Conservation (phyloP, 257 asterid species). For the Fraxinus americana region DNA sequence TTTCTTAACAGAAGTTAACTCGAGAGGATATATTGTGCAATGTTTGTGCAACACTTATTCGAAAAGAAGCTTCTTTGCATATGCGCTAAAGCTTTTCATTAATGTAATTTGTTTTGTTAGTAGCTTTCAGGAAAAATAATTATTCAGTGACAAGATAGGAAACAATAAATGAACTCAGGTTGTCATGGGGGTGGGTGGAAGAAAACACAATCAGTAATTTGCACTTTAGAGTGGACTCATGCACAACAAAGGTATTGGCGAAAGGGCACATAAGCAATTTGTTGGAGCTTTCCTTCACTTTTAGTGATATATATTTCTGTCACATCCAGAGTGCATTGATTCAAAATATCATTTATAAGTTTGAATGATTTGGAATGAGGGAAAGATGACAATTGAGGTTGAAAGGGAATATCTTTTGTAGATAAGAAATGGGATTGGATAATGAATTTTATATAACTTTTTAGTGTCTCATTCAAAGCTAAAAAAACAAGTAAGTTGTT, state of each 20-base stretch:
- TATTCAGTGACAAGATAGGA: background rate
- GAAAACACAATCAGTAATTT: background rate
- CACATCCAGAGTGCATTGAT: background rate
- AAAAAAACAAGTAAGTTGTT: background rate
- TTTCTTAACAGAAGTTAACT: constrained; percentile 15
- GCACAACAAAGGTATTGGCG: background rate
- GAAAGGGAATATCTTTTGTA: background rate
- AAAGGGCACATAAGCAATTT: background rate
- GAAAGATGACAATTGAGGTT: background rate
- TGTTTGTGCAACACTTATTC: background rate
- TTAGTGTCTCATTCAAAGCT: background rate
- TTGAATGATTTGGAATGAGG: background rate
- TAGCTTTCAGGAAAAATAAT: background rate
- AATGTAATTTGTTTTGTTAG: background rate
- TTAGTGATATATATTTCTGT: background rate
- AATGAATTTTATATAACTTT: background rate
- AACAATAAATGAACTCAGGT: background rate
- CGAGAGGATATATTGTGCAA: constrained; percentile 4
- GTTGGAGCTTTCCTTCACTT: background rate
- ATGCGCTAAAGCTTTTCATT: background rate
- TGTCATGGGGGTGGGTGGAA: background rate
- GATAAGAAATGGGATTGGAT: background rate
- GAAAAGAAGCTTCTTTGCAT: background rate
- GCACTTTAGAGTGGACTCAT: background rate
- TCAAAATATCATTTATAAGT: background rate